Conservation (phyloP, 1,284 basidiomycete genomes). For the Mrakiaceae sp. region DNA sequence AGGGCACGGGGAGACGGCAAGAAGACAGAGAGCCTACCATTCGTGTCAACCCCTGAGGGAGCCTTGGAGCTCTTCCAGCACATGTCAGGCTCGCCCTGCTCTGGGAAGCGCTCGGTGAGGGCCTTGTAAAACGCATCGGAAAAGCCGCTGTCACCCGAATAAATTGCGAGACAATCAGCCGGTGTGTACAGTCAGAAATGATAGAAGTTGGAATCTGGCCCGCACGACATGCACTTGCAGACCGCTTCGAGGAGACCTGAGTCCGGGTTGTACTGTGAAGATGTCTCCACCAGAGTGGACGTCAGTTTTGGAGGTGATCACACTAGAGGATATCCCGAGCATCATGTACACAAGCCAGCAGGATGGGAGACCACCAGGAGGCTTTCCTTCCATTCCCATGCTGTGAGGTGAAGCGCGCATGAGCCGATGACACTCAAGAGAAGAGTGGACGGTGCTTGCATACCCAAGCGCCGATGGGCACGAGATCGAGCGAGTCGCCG, state of each 20-base stretch:
- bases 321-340: background rate
- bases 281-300: background rate
- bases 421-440: background rate
- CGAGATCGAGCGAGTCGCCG: conserved; percentile 44
- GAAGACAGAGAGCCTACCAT: conserved; percentile 39
- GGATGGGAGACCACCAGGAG: conserved; percentile 84
- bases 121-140: conserved; percentile 77
- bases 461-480: conserved; percentile 78
- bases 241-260: conserved; percentile 62
- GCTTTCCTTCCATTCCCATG: conserved; percentile 59
- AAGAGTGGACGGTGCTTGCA: background rate
- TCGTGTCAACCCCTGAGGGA: conserved; percentile 44
- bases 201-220: background rate
- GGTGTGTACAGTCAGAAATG: conserved; percentile 14
- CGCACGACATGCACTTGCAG: conserved; percentile 77
- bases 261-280: conserved; percentile 52
- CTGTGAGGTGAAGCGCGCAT: background rate
- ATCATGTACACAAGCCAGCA: conserved; percentile 46
- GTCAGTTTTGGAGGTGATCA: background rate
- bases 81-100: conserved; percentile 44
- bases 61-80: conserved; percentile 45
- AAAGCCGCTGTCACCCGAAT: conserved; percentile 45
- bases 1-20: background rate
- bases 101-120: conserved; percentile 53
- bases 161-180: background rate